phyloP scores from a whole-genome alignment of 768 basidiomycete species.

The Xerocomus potaroensis region DNA sequence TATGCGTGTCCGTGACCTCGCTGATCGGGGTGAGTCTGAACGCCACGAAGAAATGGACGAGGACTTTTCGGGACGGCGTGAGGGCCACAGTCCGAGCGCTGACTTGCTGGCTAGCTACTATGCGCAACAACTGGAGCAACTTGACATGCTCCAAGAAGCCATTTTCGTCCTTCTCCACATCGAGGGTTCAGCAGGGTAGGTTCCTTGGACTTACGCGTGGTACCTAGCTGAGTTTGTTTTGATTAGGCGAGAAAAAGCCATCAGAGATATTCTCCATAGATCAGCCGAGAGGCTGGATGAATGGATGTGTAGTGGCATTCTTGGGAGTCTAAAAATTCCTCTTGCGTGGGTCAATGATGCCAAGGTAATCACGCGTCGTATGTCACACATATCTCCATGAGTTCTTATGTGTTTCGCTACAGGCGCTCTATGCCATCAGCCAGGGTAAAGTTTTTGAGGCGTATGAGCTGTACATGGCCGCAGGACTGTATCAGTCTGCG shows the following conservation, averaged over 20 bases:
- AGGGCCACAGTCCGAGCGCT: constrained; percentile 81
- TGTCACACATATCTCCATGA: background rate
- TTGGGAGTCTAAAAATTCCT: constrained; percentile 78
- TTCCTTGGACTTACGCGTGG: constrained; percentile 4
- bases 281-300: constrained; percentile 63
- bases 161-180: constrained; percentile 88
- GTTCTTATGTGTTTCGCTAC: constrained; percentile 4
- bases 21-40: constrained; percentile 63
- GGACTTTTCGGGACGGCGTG: constrained; percentile 44
- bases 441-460: constrained; percentile 63
- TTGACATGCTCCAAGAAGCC: constrained; percentile 80
- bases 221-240: constrained; percentile 5
- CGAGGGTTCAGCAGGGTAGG: constrained; percentile 75
- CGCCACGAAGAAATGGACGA: constrained; percentile 32
- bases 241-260: constrained; percentile 73
- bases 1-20: constrained; percentile 80
- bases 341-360: constrained; percentile 87
- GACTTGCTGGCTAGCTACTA: constrained; percentile 82
- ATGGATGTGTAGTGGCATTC: constrained; percentile 67
- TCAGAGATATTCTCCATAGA: constrained; percentile 76
- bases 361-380: constrained; percentile 46
- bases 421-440: constrained; percentile 67
- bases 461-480: constrained; percentile 71
- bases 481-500: constrained; percentile 66
- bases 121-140: constrained; percentile 79